Percentiles rank a stretch among this genome's conserved stretches.
phyloP scores from a whole-genome alignment of 2,329 filamentous ascomycete genomes.

The Aureobasidium namibiae region DNA sequence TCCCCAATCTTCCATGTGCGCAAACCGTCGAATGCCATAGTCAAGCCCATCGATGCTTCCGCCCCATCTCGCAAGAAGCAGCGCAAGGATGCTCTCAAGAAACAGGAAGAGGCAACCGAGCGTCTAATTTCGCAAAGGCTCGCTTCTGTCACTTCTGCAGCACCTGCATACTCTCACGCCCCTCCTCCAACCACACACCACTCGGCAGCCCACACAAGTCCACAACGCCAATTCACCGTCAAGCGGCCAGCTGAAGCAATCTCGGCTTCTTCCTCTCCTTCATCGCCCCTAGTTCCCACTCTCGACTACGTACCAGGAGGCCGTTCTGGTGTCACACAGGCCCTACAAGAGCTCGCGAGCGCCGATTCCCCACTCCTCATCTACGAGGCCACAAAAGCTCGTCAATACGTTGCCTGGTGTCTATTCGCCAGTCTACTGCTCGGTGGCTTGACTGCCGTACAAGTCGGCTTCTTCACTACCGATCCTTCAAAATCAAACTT shows the following conservation, averaged over 20 bases:
- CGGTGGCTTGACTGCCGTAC: background rate
- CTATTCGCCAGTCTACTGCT: background rate
- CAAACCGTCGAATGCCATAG: constrained; percentile 5
- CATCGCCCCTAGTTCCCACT: background rate
- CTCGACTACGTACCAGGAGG: background rate
- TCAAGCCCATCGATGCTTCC: background rate
- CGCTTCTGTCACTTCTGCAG: background rate
- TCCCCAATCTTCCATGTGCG: background rate
- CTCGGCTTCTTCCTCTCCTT: background rate
- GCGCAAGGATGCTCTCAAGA: background rate
- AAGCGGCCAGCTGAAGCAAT: background rate
- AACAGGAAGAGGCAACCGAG: background rate
- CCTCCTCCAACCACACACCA: background rate
- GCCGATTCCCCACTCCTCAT: background rate
- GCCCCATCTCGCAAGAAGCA: background rate
- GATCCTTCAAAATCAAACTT: background rate
- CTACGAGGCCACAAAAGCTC: constrained; percentile 7
- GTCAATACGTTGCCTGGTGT: constrained; percentile 1
- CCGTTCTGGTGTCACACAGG: background rate
- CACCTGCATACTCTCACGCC: background rate
- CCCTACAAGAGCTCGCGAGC: background rate
- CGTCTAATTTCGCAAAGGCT: background rate
- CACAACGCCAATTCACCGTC: background rate
- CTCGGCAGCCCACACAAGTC: background rate
- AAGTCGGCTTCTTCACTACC: background rate